phyloP scores from a whole-genome alignment of 345 rosid species.

The Melaleuca quinquenervia region DNA sequence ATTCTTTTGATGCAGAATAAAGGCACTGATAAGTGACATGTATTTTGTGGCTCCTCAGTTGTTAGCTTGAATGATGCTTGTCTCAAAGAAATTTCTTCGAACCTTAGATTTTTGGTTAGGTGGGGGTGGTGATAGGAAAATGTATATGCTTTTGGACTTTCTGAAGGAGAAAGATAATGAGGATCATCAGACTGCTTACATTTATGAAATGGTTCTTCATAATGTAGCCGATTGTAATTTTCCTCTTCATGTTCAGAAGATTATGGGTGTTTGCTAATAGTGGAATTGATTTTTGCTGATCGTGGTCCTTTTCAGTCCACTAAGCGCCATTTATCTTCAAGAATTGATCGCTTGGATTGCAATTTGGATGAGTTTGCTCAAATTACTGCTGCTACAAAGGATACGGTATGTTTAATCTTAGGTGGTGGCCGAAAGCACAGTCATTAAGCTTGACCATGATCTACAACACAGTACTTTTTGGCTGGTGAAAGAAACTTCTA shows the following conservation, averaged over 20 bases:
- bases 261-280: not conserved
- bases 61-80: no score
- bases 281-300: not conserved
- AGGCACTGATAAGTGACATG: no score
- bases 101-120: not conserved
- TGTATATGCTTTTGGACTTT: not conserved
- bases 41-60: no score
- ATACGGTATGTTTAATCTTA: slow-evolving; percentile 34
- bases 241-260: not conserved
- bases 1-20: no score
- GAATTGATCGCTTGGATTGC: slow-evolving; percentile 39
- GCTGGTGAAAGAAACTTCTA: not conserved
- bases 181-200: not conserved
- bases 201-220: not conserved
- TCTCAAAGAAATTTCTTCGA: not conserved
- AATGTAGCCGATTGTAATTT: not conserved
- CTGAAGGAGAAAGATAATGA: not conserved
- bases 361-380: slow-evolving; percentile 42
- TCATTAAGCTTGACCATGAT: not conserved
- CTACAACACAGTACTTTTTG: not conserved
- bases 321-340: slow-evolving; percentile 49
- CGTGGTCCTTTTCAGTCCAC: slow-evolving; percentile 34
- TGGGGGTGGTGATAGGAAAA: not conserved
- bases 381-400: slow-evolving; percentile 44
- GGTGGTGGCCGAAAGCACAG: not conserved